Evolutionary conservation across 345 rosid species (phyloP).

Genomic region (Populus alba): DNA sequence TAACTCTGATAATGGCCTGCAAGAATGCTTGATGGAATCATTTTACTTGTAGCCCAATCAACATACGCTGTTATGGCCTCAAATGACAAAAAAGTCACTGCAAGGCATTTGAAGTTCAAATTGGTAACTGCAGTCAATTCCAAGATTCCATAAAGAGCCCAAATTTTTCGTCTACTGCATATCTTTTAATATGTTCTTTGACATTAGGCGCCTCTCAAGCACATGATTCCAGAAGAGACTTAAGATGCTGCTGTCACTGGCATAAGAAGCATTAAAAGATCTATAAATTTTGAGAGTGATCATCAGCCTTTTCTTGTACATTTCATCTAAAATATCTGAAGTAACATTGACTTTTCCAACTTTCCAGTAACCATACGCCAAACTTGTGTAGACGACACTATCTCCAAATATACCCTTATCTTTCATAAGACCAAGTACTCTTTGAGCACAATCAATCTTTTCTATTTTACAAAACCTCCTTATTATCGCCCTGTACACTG

Average conservation of each 20-base stretch:
- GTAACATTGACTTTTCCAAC: conserved; percentile 53
- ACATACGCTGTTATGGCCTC: too few species aligned
- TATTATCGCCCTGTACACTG: conserved; percentile 78
- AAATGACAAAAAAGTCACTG: too few species aligned
- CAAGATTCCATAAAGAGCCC: background rate
- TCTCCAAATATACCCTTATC: conserved; percentile 68
- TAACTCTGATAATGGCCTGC: background rate
- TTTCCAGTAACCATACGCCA: conserved; percentile 82
- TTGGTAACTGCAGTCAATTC: background rate
- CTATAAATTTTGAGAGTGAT: conserved; percentile 62
- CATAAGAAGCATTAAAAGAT: conserved; percentile 59
- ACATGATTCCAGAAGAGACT: conserved; percentile 72
- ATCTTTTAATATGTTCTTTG: conserved; percentile 59
- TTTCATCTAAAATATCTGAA: conserved; percentile 56
- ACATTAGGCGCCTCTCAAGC: conserved; percentile 57
- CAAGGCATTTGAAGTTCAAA: background rate
- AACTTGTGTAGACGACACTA: conserved; percentile 57
- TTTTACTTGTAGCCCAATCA: background rate
- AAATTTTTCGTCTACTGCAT: conserved; percentile 24
- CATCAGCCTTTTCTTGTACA: conserved; percentile 75
- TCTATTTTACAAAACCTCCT: conserved; percentile 74
- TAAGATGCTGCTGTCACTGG: conserved; percentile 46
- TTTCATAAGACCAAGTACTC: conserved; percentile 52
- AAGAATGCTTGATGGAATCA: background rate
- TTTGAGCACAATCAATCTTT: conserved; percentile 60